Conservation (phyloP, 768 basidiomycete genomes). For the Leccinum variicolor region DNA sequence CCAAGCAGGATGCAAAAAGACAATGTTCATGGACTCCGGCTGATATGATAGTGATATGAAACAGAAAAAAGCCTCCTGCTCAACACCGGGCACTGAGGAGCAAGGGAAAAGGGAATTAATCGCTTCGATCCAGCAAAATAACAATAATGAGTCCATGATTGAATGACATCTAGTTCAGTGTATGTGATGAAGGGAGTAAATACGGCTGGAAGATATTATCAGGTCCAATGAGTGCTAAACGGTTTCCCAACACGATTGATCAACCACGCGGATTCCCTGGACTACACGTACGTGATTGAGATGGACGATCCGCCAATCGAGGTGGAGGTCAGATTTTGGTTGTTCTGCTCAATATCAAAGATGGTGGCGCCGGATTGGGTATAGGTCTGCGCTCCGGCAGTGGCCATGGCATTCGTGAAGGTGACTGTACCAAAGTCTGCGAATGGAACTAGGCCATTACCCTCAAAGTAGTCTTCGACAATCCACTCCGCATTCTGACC, state of each 20-base stretch:
- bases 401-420: conserved; percentile 1
- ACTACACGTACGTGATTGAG: not conserved
- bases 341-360: conserved; percentile 1
- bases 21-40: not conserved
- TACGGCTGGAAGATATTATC: not conserved
- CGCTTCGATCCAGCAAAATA: too few species aligned
- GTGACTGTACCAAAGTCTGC: conserved; percentile 7
- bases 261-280: not conserved
- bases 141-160: too few species aligned
- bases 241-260: not conserved
- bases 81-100: too few species aligned
- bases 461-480: not conserved
- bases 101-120: too few species aligned
- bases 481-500: conserved; percentile 13
- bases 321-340: conserved; percentile 1
- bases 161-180: too few species aligned
- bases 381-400: not conserved
- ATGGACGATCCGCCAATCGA: not conserved
- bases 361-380: not conserved
- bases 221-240: not conserved
- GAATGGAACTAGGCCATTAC: not conserved
- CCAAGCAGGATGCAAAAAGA: not conserved
- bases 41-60: not conserved
- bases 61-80: not conserved
- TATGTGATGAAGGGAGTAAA: not conserved